Percentiles rank a stretch among this genome's conserved stretches.
phyloP scores from a whole-genome alignment of 352 stramenopile species.

The Phytophthora boehmeriae region DNA sequence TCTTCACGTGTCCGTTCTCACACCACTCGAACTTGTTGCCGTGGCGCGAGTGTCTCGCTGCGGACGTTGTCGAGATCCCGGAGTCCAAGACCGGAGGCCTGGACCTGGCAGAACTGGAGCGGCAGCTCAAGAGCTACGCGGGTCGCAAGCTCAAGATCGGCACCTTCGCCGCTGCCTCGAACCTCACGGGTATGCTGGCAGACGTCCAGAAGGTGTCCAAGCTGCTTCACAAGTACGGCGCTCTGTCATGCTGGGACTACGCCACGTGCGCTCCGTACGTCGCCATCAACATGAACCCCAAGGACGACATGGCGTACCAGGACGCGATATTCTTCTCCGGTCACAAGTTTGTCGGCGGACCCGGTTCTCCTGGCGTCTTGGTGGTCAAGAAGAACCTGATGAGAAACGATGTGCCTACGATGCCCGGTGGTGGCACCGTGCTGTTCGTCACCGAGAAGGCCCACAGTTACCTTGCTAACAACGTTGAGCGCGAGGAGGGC shows the following conservation, averaged over 20 bases:
- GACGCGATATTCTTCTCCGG: constrained; percentile 96
- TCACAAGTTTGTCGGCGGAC: constrained; percentile 97
- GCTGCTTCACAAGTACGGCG: constrained; percentile 91
- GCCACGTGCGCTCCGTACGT: constrained; percentile 94
- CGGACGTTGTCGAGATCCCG: constrained; percentile 80
- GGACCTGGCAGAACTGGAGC: constrained; percentile 63
- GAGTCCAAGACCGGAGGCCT: constrained; percentile 58
- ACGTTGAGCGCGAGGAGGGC: constrained; percentile 91
- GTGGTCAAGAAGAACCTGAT: constrained; percentile 94
- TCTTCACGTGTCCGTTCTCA: constrained; percentile 95
- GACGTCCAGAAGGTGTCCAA: constrained; percentile 90
- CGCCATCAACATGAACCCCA: constrained; percentile 96
- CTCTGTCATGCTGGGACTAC: constrained; percentile 96
- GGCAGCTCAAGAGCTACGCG: constrained; percentile 53
- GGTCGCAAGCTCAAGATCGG: constrained; percentile 78
- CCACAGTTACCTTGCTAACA: constrained; percentile 82
- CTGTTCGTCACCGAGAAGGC: constrained; percentile 66
- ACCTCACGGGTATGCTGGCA: constrained; percentile 94
- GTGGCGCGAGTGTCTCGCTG: constrained; percentile 92
- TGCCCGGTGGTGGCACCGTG: constrained; percentile 53
- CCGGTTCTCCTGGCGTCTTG: constrained; percentile 92
- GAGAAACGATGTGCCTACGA: constrained; percentile 60
- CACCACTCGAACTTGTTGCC: constrained; percentile 98
- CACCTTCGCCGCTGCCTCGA: constrained; percentile 93
- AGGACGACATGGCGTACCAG: constrained; percentile 65